Evolutionary conservation across 805 yeast genomes (phyloP).

Genomic region (Candida tammaniensis): DNA sequence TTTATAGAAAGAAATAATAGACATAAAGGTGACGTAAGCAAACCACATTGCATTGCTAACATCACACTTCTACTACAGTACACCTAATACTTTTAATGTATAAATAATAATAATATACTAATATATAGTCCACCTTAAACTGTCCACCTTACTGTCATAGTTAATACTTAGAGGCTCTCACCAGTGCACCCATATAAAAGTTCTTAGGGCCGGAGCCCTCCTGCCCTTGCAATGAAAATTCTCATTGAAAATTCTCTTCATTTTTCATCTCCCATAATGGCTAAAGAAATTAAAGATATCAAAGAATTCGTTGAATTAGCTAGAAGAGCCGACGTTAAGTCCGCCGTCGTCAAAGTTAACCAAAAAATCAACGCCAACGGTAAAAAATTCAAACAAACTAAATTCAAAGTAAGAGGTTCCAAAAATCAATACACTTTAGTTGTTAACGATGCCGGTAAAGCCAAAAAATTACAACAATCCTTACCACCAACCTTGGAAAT

Average conservation of each 20-base stretch:
- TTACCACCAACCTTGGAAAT: conserved; percentile 90
- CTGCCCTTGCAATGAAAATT: not conserved
- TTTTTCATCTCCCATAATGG: conserved; percentile 3
- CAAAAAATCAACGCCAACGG: conserved; percentile 76
- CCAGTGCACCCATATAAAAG: not conserved
- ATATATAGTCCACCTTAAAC: too few species aligned
- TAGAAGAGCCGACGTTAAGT: conserved; percentile 91
- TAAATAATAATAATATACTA: too few species aligned
- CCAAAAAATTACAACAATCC: conserved; percentile 95
- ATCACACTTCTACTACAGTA: too few species aligned
- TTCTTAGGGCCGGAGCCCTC: conserved; percentile 4
- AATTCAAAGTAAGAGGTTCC: conserved; percentile 98
- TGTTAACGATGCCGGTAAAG: conserved; percentile 93
- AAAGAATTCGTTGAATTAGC: conserved; percentile 96
- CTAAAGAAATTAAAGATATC: conserved; percentile 85
- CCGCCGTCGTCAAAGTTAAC: conserved; percentile 94
- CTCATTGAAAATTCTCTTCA: conserved; percentile 2
- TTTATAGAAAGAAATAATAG: too few species aligned
- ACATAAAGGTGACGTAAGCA: too few species aligned
- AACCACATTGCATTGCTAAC: too few species aligned
- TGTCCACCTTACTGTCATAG: too few species aligned
- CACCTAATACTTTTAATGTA: too few species aligned
- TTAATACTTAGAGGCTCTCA: too few species aligned
- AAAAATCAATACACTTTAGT: conserved; percentile 92
- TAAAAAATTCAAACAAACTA: conserved; percentile 87